Conservation (phyloP, 129 eudicot genomes). For the Saposhnikovia divaricata region DNA sequence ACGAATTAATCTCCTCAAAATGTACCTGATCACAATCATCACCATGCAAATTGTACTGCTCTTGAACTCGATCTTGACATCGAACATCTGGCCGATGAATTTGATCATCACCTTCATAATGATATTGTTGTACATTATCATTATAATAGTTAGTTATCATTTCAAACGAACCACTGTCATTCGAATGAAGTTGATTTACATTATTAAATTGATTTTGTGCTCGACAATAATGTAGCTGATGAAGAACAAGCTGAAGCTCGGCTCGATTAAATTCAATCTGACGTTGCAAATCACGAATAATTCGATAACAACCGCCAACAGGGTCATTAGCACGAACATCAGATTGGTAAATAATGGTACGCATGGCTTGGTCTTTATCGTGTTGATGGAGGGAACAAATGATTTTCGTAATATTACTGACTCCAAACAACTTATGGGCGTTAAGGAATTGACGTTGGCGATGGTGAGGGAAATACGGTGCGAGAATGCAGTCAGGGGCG, state of each 20-base stretch:
- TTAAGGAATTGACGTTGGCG: conserved; percentile 68
- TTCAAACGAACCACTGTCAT: neutral
- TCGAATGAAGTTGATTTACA: no score
- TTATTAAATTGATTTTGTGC: conserved; percentile 17
- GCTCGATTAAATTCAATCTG: conserved; percentile 30
- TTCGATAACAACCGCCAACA: conserved; percentile 54
- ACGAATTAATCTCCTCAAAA: conserved; percentile 25
- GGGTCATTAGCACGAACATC: conserved; percentile 62
- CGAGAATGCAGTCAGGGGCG: conserved; percentile 63
- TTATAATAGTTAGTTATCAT: neutral
- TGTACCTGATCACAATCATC: conserved; percentile 15
- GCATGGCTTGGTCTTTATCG: conserved; percentile 50
- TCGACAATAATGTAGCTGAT: conserved; percentile 45
- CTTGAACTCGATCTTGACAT: neutral
- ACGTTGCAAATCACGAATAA: conserved; percentile 36
- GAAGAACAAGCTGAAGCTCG: conserved; percentile 43
- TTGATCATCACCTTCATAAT: neutral
- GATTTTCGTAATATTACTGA: conserved; percentile 57
- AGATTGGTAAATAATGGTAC: conserved; percentile 50
- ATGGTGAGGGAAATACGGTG: conserved; percentile 76
- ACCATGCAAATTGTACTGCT: conserved; percentile 11
- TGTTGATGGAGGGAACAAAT: conserved; percentile 30
- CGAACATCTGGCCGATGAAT: neutral
- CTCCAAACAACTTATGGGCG: conserved; percentile 75
- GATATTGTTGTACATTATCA: neutral